Base-by-base conservation (phyloP, 768 basidiomycete genomes). In the Russula ochroleuca region DNA sequence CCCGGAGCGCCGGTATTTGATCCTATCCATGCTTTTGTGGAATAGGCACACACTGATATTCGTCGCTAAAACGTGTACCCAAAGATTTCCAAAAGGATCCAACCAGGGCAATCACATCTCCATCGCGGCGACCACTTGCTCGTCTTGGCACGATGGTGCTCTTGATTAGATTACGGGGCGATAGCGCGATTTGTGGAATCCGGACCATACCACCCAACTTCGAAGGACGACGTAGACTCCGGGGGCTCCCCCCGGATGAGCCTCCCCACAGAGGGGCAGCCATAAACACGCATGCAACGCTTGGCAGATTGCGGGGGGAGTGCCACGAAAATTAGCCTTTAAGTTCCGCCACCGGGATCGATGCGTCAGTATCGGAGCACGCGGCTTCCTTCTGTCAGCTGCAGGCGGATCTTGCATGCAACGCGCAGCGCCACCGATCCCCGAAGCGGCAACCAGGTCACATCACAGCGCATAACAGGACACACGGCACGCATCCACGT, bases 351-450 rank as follows among this genome's bases (percentile, higher is more conserved):
- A 21, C 41, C 50, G 33, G 25, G 63, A 54, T 48, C 35, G 17
- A 54, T 59, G 37, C 25, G 43, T 38, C 50, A 57, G 21, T 28
- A 28, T 23, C 21, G 51, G 19, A 38, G 50, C 51, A 43, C 28
- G 48, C 43, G 52, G 37, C 52, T 40, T 59, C 47, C 58, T 40
- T 59, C 63, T n/a, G 35, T 31, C 51, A 59, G 53, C 57, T 38
- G 41, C 63, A 45, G 51, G 52, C 63, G 63, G 63, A 59, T 59
- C 63, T 63, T 57, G 54, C 25, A 25, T 48, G 45, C 52, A 53
- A 64, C 52, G 58, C 58, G 58, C 45, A 55, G 63, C 63, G 63
- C 63, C 63, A 64, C 63, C 25, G 57, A 64, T 47, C 45, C 58
- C 57, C 19, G 35, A 59, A 54, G 52, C 7, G 47, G 58, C 17